Evolutionary conservation across 805 yeast genomes (phyloP).

Genomic region (Metschnikowia rubicola): DNA sequence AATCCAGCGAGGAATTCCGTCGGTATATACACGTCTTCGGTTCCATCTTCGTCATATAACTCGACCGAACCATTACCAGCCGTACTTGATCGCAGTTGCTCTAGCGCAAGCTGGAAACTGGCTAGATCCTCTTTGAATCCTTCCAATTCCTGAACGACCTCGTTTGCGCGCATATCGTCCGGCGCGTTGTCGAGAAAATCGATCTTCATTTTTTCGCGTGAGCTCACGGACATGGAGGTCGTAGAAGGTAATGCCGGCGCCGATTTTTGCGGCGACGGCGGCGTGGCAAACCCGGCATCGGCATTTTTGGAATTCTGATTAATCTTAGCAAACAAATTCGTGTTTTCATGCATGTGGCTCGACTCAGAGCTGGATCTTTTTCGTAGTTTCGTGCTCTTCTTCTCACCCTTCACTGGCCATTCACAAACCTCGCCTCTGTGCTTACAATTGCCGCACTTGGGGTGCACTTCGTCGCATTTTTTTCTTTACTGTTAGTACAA

Average conservation of each 20-base stretch:
- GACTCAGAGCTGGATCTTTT: not conserved
- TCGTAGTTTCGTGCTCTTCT: not conserved
- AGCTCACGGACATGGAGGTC: not conserved
- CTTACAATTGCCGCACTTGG: slow-evolving; percentile 13
- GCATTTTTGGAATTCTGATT: too few species aligned
- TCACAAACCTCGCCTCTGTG: slow-evolving; percentile 5
- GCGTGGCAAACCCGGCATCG: too few species aligned
- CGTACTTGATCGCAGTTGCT: slow-evolving; percentile 6
- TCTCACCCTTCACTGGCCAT: slow-evolving; percentile 8
- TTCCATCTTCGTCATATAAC: not conserved
- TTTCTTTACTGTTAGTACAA: slow-evolving; percentile 13
- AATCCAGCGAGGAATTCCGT: slow-evolving; percentile 3
- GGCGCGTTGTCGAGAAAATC: slow-evolving; percentile 4
- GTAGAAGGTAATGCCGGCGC: too few species aligned
- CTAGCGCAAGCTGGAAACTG: slow-evolving; percentile 15
- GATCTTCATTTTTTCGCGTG: slow-evolving; percentile 5
- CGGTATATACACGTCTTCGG: slow-evolving; percentile 1
- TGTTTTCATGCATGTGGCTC: too few species aligned
- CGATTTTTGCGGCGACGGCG: too few species aligned
- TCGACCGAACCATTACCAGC: not conserved
- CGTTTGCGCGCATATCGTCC: slow-evolving; percentile 1
- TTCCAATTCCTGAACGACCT: slow-evolving; percentile 14
- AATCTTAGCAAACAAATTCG: too few species aligned
- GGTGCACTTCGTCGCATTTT: slow-evolving; percentile 19
- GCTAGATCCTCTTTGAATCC: slow-evolving; percentile 15